Evolutionary conservation across 441 rosid species (phyloP), one percentile per base, ranked within the genome.

Genomic region (Gossypium aridum): DNA sequence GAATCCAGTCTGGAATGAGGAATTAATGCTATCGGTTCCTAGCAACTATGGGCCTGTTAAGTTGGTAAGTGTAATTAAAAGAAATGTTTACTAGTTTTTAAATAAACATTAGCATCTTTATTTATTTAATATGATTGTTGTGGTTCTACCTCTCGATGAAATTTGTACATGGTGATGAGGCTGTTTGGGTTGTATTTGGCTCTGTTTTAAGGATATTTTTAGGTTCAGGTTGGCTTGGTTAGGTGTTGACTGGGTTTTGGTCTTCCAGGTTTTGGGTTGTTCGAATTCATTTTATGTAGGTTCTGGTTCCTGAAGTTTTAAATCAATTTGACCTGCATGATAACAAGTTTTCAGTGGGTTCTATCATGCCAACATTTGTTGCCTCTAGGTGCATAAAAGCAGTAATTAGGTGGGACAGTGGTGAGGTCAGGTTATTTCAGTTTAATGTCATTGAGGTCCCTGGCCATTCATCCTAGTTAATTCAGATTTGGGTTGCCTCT

Each of bases 1-100:
- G 87, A 95, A 95, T 81, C 99, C 99, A 37, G 85, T 89, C 19
- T 96, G 98, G 98, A 88, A 96, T 20, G 91, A 96, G 85, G 92
- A 89, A 78, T 97, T 89, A 78, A 87, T 91, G 92, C 85, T 96
- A 71, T 90, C 97, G 0, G 97, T 96, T 81, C 99, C 98, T 64
- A 86, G 84, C 57, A 77, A 87, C 37, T 93, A 73, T 59, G 93
- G 97, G 59, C 83, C 92, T 59, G 83, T 93, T 55, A 96, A 96
- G 82, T 74, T 96, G 94, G 99, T 93, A 85, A 81, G 86, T 25
- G 9, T 59, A 37, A 12, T 14, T 22, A 54, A 47, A 22, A 65
- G 25, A 47, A 34, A 34, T 34, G 19, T 67, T 25, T 23, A 14
- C 7, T 10, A 4, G 5, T 25, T 49, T 45, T 49, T 14, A 3